Base-by-base conservation (phyloP, 805 yeast species). In the Wickerhamiella slavikovae region DNA sequence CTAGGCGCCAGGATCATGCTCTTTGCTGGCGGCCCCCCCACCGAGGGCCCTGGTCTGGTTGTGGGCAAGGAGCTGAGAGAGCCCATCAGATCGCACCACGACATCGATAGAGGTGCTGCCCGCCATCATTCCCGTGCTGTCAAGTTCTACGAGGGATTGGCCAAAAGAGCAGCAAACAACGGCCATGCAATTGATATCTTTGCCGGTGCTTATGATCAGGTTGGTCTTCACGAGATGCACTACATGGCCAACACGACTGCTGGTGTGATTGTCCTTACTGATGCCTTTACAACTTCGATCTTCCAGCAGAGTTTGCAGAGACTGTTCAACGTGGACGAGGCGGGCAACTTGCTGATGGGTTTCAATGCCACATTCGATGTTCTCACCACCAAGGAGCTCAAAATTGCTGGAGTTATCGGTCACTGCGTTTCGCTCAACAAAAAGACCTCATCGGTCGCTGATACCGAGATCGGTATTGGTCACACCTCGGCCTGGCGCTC, bases 81-180 rank as follows among this genome's bases (percentile, higher is more conserved):
- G 54, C 94, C 98, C 28, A 76, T 89, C 43, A 71, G 99, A 60
- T 89, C 98, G 6, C 99, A 89, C 55, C 79, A 77, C 46, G 98
- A 89, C 51, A 78, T 89, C 40, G 96, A 89, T 51, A 72, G 82
- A 40, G 95, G 85, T 44, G 54, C 64, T 29, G 92, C 93, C 32
- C 73, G 73, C 47, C 93, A 82, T 50, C 78, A 71, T 57, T 74
- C 77, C 46, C 78, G 77, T 51, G 91, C 94, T 7, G 66, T 64
- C 42, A 73, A 78, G 51, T 82, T 69, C 47, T 83, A 82, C 52
- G 83, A 76, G 37, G 57, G 61, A 22, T 50, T 83, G 27, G 75
- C 91, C 22, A 63, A 67, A 25, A 73, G 71, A 40, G 78, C 78
- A 22, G 66, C 85, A 28, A 53, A 56, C 15, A 66, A 68, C 38